Conservation (phyloP, 305 asterid genomes). For the Fraxinus albicans region DNA sequence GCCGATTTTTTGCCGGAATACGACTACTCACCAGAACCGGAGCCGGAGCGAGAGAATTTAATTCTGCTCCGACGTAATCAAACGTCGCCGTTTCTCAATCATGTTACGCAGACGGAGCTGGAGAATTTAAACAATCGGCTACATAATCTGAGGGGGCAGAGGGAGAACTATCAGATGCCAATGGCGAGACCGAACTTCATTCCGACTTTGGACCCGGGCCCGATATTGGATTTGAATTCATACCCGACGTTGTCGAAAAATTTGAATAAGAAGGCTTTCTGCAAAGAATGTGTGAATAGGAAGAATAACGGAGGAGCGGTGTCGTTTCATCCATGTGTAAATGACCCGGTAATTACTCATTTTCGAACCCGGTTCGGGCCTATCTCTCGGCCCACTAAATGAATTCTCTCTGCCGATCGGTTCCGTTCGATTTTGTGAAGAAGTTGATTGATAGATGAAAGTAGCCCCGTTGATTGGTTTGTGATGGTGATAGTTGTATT, state of each 20-base stretch:
- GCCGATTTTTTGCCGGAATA: slow-evolving; percentile 24
- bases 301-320: slow-evolving; percentile 22
- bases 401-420: neutral
- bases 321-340: slow-evolving; percentile 65
- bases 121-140: slow-evolving; percentile 40
- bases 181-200: slow-evolving; percentile 24
- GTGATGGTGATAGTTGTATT: neutral
- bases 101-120: slow-evolving; percentile 25
- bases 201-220: slow-evolving; percentile 13
- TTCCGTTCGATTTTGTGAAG: neutral
- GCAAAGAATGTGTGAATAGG: slow-evolving; percentile 49
- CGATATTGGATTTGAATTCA: slow-evolving; percentile 14
- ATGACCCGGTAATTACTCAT: slow-evolving; percentile 46
- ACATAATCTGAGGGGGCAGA: slow-evolving; percentile 41
- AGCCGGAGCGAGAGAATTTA: slow-evolving; percentile 22
- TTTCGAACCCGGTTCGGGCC: slow-evolving; percentile 49
- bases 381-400: slow-evolving; percentile 37
- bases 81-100: slow-evolving; percentile 27
- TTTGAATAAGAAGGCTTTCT: slow-evolving; percentile 21
- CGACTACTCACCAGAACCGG: slow-evolving; percentile 11
- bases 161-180: slow-evolving; percentile 40
- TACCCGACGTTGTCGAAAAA: slow-evolving; percentile 32
- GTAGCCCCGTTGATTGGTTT: neutral
- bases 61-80: slow-evolving; percentile 43
- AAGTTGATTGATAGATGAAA: neutral